phyloP scores from a whole-genome alignment of 768 basidiomycete genomes.

The Trametes meyenii region DNA sequence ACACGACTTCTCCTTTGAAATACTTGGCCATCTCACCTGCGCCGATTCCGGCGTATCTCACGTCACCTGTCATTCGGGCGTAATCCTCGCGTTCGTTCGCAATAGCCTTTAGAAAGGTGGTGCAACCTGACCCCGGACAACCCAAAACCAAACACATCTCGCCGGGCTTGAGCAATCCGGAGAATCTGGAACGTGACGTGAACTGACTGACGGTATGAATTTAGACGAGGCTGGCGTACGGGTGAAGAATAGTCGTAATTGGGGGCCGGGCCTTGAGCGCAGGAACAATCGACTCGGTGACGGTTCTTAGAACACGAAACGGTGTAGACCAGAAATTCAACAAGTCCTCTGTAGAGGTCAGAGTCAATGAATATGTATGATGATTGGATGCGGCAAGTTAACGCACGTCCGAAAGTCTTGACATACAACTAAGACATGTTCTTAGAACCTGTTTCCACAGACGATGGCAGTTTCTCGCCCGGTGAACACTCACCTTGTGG shows the following conservation, averaged over 20 bases:
- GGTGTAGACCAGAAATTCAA: constrained; percentile 57
- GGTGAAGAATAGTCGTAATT: constrained; percentile 60
- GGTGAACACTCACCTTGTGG: constrained; percentile 50
- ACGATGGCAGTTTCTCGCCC: too few relatives aligned
- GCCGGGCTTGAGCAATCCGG: constrained; percentile 72
- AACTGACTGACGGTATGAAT: neutral
- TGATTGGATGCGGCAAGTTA: neutral
- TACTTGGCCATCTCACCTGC: constrained; percentile 74
- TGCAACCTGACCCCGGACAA: constrained; percentile 83
- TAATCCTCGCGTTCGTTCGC: constrained; percentile 75
- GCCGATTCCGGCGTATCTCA: constrained; percentile 82
- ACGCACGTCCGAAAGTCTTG: constrained; percentile 60
- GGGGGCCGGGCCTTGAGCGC: constrained; percentile 35
- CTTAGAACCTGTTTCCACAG: neutral
- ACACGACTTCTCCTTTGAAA: constrained; percentile 81
- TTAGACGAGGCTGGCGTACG: constrained; percentile 38
- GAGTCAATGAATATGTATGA: neutral
- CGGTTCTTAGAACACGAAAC: constrained; percentile 48
- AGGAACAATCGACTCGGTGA: constrained; percentile 44
- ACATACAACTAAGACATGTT: constrained; percentile 50
- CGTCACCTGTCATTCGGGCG: constrained; percentile 63
- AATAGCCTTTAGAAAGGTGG: constrained; percentile 83
- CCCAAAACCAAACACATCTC: constrained; percentile 90
- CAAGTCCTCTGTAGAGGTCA: constrained; percentile 46
- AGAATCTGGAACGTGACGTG: constrained; percentile 44